Evolutionary conservation across 352 stramenopile genomes (phyloP), one percentile per base, ranked within the genome.

Genomic region (Pythium pyrilobum): DNA sequence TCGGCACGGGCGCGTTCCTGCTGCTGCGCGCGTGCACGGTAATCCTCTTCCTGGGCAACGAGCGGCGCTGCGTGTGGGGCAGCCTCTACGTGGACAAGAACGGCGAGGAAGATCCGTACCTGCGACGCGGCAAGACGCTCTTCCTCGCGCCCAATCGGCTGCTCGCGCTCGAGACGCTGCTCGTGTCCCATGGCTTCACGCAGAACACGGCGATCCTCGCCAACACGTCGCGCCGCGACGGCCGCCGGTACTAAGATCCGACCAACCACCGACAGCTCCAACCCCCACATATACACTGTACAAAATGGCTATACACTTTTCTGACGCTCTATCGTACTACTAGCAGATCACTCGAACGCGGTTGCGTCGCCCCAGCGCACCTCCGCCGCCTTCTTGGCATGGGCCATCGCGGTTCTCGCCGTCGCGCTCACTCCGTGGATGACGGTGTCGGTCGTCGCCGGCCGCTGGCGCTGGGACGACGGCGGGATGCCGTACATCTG

Each of bases 61-160:
- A 87, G 59, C 67, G 80, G 2, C 78, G 82, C 34, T 91, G 82
- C 38, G 79, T 93, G 13, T 93, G 82, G 80, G 82, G 80, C 16
- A 89, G 76, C 60, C 54, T 93, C 29, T 91, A 93, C 55, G 72
- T 93, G 28, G 82, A 93, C 69, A 87, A 86, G 60, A 93, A 93
- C 46, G 80, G 78, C 43, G 82, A 93, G 69, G 82, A 93, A 57
- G 82, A 93, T 42, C 74, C 77, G 36, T 90, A 93, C 28, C 56
- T 93, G 42, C 74, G 82, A 21, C 74, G 82, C 8, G 82, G 82
- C 34, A 87, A 87, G 63, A 85, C 82, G 38, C 39, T 93, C 47
- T 87, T 82, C 47, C 64, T 91, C 24, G 75, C 84, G 38, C n/a
- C 64, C 6, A 75, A 67, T 24, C 80, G 82, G 2, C 60, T 73